phyloP scores from a whole-genome alignment of 768 basidiomycete species.

The Tricholomella constricta region DNA sequence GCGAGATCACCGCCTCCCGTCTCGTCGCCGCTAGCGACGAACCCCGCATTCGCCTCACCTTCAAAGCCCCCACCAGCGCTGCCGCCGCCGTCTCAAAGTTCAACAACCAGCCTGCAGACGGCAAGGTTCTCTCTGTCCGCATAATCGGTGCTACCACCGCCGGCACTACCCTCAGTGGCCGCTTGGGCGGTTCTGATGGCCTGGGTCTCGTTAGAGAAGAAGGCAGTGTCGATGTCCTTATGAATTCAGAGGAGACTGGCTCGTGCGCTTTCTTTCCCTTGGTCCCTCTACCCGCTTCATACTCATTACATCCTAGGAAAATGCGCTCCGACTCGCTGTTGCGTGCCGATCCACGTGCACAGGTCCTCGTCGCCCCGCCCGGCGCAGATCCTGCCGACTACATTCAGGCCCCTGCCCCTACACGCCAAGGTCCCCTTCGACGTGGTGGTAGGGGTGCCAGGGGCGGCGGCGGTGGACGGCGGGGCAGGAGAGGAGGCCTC shows the following conservation, averaged over 20 bases:
- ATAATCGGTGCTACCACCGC: constrained; percentile 58
- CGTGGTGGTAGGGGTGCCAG: constrained; percentile 40
- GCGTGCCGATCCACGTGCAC: constrained; percentile 61
- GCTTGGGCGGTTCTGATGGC: constrained; percentile 57
- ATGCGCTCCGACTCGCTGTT: constrained; percentile 82
- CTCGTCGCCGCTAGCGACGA: constrained; percentile 37
- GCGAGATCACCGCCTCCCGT: constrained; percentile 55
- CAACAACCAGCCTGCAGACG: constrained; percentile 81
- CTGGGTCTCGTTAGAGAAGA: constrained; percentile 54
- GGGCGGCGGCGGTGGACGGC: constrained; percentile 38
- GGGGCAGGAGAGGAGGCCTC: constrained; percentile 38
- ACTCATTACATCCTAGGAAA: constrained; percentile 52
- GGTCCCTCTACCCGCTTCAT: neutral
- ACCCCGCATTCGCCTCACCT: constrained; percentile 70
- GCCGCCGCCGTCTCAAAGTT: constrained; percentile 72
- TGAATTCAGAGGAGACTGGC: constrained; percentile 45
- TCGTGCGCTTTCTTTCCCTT: constrained; percentile 49
- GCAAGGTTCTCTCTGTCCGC: constrained; percentile 66
- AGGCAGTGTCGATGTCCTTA: constrained; percentile 60
- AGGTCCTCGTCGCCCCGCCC: constrained; percentile 68
- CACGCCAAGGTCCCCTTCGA: constrained; percentile 30
- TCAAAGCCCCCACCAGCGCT: constrained; percentile 65
- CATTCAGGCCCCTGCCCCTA: constrained; percentile 31
- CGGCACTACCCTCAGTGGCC: constrained; percentile 53
- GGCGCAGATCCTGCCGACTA: constrained; percentile 61